Evolutionary conservation across 2,329 filamentous ascomycete genomes (phyloP), one percentile per base, ranked within the genome.

Genomic region (Aspergillus uvarum): DNA sequence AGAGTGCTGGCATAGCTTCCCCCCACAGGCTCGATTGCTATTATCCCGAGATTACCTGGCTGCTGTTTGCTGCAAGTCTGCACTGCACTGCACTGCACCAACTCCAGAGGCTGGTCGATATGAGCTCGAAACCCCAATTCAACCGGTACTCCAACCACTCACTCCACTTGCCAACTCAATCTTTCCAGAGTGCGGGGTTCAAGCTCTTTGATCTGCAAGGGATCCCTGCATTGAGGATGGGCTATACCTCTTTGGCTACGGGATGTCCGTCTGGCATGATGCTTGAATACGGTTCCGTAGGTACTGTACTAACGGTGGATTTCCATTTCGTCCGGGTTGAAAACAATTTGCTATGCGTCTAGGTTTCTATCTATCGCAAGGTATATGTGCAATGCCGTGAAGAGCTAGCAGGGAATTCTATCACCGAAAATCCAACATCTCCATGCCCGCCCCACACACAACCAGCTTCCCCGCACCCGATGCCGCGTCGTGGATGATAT

Each of bases 391-490:
- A 59, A 35, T 22, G 22, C 2, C 22, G 22, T 22, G 22, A 22
- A 22, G 22, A 2, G 22, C 22, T 22, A 22, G 22, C 22, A 22
- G 22, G 22, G 22, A 22, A 22, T 47, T 8, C 29, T 35, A 48
- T 29, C 48, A n/a, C 26, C 29, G 53, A 1, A 55, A 4, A 10
- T 31, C 31, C 44, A 79, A 76, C 58, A 81, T 65, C 62, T 83
- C 80, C 75, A 82, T 79, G 1, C 82, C 82, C 35, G 83, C 80
- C 24, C 82, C 82, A 56, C 76, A 79, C 1, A 83, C 65, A 48
- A 83, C 54, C 52, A 82, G 57, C 60, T 67, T 65, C 38, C 59
- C 50, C 26, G 65, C 63, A 2, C 56, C 61, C 21, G 48, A 26
- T 2, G 5, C 14, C 12, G 56, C 48, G 5, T 63, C 58, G 14